Conservation (phyloP, 768 basidiomycete species). For the Suillus bovinus region DNA sequence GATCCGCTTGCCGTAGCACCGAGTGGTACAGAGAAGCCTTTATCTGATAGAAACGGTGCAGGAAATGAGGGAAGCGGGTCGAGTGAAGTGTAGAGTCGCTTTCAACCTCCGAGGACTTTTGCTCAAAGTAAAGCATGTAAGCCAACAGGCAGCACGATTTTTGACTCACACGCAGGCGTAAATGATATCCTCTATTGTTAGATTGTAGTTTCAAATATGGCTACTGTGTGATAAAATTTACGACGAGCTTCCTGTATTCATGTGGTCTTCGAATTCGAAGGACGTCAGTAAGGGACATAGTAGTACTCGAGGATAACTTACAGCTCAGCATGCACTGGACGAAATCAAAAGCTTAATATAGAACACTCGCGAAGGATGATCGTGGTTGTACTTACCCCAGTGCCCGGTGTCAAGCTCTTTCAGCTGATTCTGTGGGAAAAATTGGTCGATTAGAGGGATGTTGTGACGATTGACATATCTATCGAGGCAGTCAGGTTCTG, state of each 20-base stretch:
- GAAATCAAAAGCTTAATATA: neutral
- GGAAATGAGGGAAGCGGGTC: neutral
- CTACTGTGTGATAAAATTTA: slow-evolving; percentile 23
- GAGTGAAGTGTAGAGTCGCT: neutral
- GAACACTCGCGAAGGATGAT: neutral
- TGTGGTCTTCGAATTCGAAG: slow-evolving; percentile 43
- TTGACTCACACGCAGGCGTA: neutral
- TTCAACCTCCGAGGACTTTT: neutral
- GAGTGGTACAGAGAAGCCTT: neutral
- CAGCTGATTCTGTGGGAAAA: slow-evolving; percentile 72
- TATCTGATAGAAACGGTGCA: neutral
- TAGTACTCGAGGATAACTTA: slow-evolving; percentile 25
- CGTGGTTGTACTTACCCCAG: slow-evolving; percentile 63
- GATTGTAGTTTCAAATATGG: neutral
- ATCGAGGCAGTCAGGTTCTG: slow-evolving; percentile 10
- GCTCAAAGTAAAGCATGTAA: neutral
- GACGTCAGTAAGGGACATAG: slow-evolving; percentile 2
- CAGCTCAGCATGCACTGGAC: slow-evolving; percentile 78
- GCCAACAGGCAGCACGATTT: neutral
- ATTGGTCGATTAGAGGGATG: slow-evolving; percentile 54
- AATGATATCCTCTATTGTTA: neutral
- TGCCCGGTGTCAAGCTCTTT: slow-evolving; percentile 75
- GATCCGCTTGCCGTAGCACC: slow-evolving; percentile 5
- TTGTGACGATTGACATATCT: slow-evolving; percentile 81
- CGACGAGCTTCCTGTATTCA: slow-evolving; percentile 49